A percentile compares a stretch with the other conserved stretches of the same genome.
These are phyloP conservation scores for Saccharomycopsis sp. DNA, from an alignment of 805 yeast species.

Conservation along the genomic window DNA sequence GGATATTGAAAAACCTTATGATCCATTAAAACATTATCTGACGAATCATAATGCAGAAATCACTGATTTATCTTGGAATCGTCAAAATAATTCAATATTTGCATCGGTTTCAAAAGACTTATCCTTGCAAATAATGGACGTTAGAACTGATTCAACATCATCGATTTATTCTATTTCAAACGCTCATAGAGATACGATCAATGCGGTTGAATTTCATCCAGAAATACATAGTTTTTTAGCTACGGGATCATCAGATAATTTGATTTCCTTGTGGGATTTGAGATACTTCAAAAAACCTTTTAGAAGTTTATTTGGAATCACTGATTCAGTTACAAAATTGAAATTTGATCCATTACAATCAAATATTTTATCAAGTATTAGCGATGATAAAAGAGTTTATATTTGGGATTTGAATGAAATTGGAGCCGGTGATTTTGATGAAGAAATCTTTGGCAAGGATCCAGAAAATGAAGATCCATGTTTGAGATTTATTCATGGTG, in stretches of 20 bases:
- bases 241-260: constrained; percentile 70
- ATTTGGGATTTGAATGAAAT: constrained; percentile 64
- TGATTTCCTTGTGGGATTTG: constrained; percentile 67
- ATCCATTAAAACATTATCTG: constrained; percentile 22
- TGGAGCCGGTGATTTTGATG: constrained; percentile 44
- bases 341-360: constrained; percentile 43
- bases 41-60: constrained; percentile 12
- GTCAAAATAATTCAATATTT: constrained; percentile 33
- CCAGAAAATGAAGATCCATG: constrained; percentile 64
- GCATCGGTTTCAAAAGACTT: constrained; percentile 68
- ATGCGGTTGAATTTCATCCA: constrained; percentile 60
- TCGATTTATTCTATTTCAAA: constrained; percentile 33
- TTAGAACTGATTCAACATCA: constrained; percentile 25
- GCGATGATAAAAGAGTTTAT: constrained; percentile 59
- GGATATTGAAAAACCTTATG: constrained; percentile 33
- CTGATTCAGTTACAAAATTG: constrained; percentile 43
- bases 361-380: constrained; percentile 43
- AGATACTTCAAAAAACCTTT: constrained; percentile 50
- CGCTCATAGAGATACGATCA: constrained; percentile 53
- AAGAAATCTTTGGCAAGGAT: constrained; percentile 43
- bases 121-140: constrained; percentile 50
- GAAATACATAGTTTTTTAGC: constrained; percentile 42
- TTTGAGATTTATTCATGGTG: constrained; percentile 73
- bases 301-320: constrained; percentile 60
- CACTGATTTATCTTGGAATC: constrained; percentile 58